These are phyloP conservation scores for Venturiaceae sp. DNA, from an alignment of 2,329 filamentous ascomycete species.

Conservation along the genomic window DNA sequence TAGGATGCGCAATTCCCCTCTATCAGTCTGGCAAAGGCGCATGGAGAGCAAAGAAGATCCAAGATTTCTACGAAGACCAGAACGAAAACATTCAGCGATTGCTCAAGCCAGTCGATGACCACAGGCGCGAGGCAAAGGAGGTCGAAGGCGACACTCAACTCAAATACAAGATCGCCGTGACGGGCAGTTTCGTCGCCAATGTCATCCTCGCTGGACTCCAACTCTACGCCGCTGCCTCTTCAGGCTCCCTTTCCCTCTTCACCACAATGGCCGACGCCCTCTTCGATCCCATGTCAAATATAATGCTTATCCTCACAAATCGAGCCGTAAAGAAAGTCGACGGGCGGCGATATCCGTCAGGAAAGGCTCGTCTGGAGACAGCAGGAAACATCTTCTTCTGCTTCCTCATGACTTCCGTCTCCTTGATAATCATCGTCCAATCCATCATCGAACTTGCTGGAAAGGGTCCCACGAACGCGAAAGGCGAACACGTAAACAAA, in stretches of 20 bases:
- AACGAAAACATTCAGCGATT: conserved; percentile 90
- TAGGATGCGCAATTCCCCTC: neutral
- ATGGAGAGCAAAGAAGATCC: conserved; percentile 47
- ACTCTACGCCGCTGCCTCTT: conserved; percentile 78
- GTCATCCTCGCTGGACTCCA: conserved; percentile 70
- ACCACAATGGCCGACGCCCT: conserved; percentile 95
- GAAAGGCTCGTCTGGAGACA: conserved; percentile 89
- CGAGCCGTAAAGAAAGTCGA: conserved; percentile 85
- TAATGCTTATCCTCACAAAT: conserved; percentile 78
- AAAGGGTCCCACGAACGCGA: conserved; percentile 31
- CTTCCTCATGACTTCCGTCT: conserved; percentile 90
- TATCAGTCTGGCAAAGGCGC: conserved; percentile 20
- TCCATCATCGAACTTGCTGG: conserved; percentile 61
- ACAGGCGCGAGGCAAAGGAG: conserved; percentile 70
- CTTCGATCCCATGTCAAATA: conserved; percentile 84
- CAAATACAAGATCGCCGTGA: conserved; percentile 59
- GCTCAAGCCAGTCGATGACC: conserved; percentile 87
- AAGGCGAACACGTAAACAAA: conserved; percentile 23
- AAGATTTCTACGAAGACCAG: conserved; percentile 79
- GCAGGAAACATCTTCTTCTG: conserved; percentile 95
- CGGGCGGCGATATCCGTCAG: conserved; percentile 74
- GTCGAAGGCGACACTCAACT: conserved; percentile 74
- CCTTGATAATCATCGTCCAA: conserved; percentile 85
- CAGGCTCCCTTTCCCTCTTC: conserved; percentile 87
- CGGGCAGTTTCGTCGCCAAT: conserved; percentile 68